phyloP scores from a whole-genome alignment of 768 basidiomycete species.

The Pluteus cervinus region DNA sequence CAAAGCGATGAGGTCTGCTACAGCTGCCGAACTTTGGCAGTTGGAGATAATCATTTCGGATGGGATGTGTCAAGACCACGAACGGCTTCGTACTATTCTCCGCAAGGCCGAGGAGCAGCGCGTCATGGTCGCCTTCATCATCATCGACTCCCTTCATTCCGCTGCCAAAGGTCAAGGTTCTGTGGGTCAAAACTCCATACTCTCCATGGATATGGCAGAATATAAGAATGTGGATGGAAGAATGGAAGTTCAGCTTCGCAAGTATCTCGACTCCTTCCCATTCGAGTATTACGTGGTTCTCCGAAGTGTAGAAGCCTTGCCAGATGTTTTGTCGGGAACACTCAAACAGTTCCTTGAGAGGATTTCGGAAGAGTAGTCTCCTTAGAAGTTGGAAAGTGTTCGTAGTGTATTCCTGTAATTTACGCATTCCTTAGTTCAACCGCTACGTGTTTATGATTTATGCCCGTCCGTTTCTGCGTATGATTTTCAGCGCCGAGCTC shows the following conservation, averaged over 20 bases:
- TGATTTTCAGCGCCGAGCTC: too few relatives aligned
- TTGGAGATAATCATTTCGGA: conserved; percentile 98
- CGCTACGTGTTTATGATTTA: too few relatives aligned
- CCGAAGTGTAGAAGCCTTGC: conserved; percentile 83
- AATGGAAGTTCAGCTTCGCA: conserved; percentile 82
- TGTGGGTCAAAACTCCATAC: conserved; percentile 64
- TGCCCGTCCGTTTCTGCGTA: too few relatives aligned
- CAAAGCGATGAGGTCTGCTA: conserved; percentile 50
- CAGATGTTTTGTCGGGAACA: conserved; percentile 83
- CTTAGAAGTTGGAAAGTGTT: conserved; percentile 1
- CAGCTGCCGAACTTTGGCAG: conserved; percentile 89
- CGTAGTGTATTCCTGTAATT: background rate
- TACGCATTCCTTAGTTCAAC: too few relatives aligned
- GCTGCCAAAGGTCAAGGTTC: too few relatives aligned
- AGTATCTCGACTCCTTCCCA: conserved; percentile 94
- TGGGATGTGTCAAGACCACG: conserved; percentile 97
- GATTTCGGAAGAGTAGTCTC: conserved; percentile 59
- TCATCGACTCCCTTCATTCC: conserved; percentile 81
- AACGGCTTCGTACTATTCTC: conserved; percentile 70
- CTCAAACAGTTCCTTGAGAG: conserved; percentile 90
- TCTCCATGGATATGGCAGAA: conserved; percentile 88
- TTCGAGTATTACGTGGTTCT: conserved; percentile 98
- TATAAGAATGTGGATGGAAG: conserved; percentile 76
- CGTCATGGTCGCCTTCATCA: conserved; percentile 94
- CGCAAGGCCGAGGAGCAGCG: conserved; percentile 84